phyloP scores from a whole-genome alignment of 2,329 filamentous ascomycete genomes.

The Fusarium poae region DNA sequence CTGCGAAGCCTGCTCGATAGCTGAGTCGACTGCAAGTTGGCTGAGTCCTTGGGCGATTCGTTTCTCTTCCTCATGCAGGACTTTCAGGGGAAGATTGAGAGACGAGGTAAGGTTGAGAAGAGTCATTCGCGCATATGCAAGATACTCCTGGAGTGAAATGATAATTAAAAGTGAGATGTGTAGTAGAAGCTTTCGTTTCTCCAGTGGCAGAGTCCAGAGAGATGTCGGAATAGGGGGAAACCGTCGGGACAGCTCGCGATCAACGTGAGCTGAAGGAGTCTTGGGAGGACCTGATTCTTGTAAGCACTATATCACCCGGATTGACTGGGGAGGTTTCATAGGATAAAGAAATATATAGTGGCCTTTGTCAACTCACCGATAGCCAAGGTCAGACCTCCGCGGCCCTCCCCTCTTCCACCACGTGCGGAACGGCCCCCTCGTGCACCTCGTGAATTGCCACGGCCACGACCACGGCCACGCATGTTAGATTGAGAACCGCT shows the following conservation, averaged over 20 bases:
- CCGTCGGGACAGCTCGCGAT: constrained; percentile 62
- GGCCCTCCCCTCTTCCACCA: constrained; percentile 51
- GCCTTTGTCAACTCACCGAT: constrained; percentile 52
- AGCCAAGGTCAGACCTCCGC: constrained; percentile 50
- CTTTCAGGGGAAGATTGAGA: constrained; percentile 73
- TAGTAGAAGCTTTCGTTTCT: constrained; percentile 75
- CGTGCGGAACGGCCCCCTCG: constrained; percentile 50
- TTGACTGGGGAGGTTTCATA: background rate
- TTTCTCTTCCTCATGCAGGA: constrained; percentile 78
- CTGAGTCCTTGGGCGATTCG: constrained; percentile 81
- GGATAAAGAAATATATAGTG: background rate
- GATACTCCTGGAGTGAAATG: constrained; percentile 82
- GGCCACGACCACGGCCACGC: constrained; percentile 57
- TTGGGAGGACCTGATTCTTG: constrained; percentile 54
- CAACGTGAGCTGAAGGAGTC: constrained; percentile 58
- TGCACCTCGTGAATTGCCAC: constrained; percentile 49
- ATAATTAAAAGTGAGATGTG: constrained; percentile 79
- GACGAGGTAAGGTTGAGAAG: constrained; percentile 78
- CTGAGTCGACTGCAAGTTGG: constrained; percentile 72
- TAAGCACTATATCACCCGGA: constrained; percentile 15
- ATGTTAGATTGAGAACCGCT: constrained; percentile 41
- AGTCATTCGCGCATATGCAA: constrained; percentile 77
- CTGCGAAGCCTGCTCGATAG: constrained; percentile 49
- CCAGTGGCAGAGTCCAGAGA: constrained; percentile 69
- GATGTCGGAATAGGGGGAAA: constrained; percentile 72